Base-by-base conservation (phyloP, 305 asterid species). In the Fraxinus platypoda region DNA sequence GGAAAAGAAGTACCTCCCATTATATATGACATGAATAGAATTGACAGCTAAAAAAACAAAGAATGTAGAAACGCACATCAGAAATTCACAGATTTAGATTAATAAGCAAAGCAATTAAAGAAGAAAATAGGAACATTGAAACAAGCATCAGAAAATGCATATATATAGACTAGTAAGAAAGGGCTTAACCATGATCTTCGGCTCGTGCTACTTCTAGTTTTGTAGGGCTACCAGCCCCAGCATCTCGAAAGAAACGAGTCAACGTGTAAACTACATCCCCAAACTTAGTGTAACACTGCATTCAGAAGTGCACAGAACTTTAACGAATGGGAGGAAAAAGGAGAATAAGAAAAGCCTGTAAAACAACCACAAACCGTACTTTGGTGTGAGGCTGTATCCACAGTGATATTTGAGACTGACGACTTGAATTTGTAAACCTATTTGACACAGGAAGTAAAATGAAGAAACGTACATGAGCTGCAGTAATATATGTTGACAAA, bases 331-430 rank as follows among this genome's bases (percentile, higher is more conserved):
- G 79, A 81, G 83, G 77, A 64, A 75, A 75, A 77, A 19, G 12
- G 74, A 54, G 71, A 80, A 78, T 34, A 74, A 76, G 83, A 79
- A 35, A 77, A 34, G 71, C 49, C 41, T 35, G 81, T 30, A 74
- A 78, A 83, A 75, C 83, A 75, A 38, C 83, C 77, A 84, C 88
- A 87, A 91, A 88, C 86, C 88, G 77, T 85, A 96, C 99, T 88
- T 90, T 94, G 83, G 94, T 35, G 87, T 96, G 93, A 81, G 99
- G 99, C 85, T 85, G 94, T 82, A 96, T 94, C 99, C 99, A 96
- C 85, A 76, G 85, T 73, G 99, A 94, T 86, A 94, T 83, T 87
- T 94, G 97, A 75, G 99, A 88, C 84, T 88, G 97, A 79, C 95
- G 94, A 84, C 87, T 92, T 81, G 93, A 86, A 78, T 89, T 75